Evolutionary conservation across 2,329 filamentous ascomycete genomes (phyloP), one percentile per base, ranked within the genome.

Genomic region (Scortechinia acanthostroma): DNA sequence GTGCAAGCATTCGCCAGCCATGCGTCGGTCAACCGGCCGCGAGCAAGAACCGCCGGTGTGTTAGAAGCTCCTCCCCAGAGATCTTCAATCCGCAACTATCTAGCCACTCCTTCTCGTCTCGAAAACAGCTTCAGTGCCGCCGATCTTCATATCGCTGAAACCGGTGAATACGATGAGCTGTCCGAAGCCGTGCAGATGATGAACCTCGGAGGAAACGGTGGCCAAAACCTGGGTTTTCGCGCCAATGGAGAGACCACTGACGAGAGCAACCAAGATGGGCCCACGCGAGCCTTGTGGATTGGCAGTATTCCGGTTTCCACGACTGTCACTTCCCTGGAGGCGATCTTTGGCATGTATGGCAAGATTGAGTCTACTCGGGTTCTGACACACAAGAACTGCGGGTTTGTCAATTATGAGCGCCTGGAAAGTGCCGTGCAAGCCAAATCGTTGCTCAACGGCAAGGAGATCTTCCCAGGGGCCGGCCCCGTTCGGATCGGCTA

Each of bases 271-370:
- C 73, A 95, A 33, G 91, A 96, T 59, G 88, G 88, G 1, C 91
- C 91, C 17, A 97, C 93, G 13, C 86, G 91, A 56, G 91, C 93
- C 23, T 71, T 98, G 46, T 98, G 93, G 93, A 86, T 98, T 43
- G 93, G 93, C 46, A 96, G 91, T 63, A 96, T 98, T 48, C 93
- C 93, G 13, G 91, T 91, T 3, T 97, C 93, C 2, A 98, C 93
- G 2, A 98, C 93, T 0, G 91, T 93, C 10, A 95, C 91, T 1
- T 97, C 93, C 1, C 69, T 98, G 49, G 89, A 89, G 47, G 90
- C 94, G 52, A 95, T 97, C 68, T 98, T 98, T 69, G 88, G 88
- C 62, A 77, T 83, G n/a, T 95, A 93, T 53, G 93, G 93, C 6
- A 77, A 86, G 2, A 95, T 98, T 50, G 76, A 93, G 52, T 96